Percentiles rank a stretch among this genome's conserved stretches.
Conservation (phyloP, 345 rosid genomes). For the Eucalyptus cladocalyx region DNA sequence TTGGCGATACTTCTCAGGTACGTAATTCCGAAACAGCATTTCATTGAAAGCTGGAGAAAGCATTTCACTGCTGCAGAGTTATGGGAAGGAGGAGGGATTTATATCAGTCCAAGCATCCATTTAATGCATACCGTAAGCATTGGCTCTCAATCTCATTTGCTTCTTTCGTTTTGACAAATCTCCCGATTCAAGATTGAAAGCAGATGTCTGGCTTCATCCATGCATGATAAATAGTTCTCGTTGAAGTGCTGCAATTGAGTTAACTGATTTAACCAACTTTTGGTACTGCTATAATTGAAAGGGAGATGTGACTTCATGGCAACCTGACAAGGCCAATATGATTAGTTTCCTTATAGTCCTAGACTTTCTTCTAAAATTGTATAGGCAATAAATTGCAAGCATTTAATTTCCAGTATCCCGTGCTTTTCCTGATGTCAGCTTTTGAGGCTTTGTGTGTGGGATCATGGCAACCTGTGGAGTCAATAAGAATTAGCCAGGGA, state of each 20-base stretch:
- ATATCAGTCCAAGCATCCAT: constrained; percentile 44
- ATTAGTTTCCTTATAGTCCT: background rate
- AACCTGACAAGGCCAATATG: background rate
- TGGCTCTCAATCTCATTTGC: background rate
- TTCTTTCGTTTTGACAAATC: background rate
- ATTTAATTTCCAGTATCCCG: background rate
- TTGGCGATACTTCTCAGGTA: background rate
- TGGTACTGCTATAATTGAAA: background rate
- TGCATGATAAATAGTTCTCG: background rate
- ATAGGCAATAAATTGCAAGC: background rate
- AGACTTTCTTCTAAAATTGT: background rate
- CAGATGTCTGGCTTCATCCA: background rate
- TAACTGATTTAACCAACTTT: background rate
- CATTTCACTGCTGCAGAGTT: background rate
- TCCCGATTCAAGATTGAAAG: background rate
- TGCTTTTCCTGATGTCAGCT: constrained; percentile 28
- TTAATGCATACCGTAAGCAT: constrained; percentile 41
- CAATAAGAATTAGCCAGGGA: constrained; percentile 41
- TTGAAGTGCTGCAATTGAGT: background rate
- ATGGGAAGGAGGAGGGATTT: constrained; percentile 23
- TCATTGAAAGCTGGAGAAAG: background rate
- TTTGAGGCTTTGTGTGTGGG: constrained; percentile 52
- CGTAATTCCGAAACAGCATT: background rate
- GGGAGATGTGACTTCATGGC: background rate
- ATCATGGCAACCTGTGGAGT: constrained; percentile 56